Conservation (phyloP, 345 rosid genomes). For the Nasturtium officinale region DNA sequence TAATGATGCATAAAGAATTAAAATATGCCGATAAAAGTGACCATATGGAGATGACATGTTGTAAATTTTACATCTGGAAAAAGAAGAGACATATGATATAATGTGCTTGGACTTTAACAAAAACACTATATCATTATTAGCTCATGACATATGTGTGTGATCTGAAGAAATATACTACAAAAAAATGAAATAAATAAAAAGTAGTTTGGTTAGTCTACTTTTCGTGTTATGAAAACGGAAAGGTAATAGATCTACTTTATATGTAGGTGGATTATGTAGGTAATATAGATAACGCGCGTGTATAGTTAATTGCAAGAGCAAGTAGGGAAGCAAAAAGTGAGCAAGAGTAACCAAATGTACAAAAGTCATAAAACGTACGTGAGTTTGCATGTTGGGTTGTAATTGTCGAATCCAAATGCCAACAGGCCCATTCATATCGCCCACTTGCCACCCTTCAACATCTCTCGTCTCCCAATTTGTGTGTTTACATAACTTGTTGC, state of each 20-base stretch:
- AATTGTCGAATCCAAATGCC: not conserved
- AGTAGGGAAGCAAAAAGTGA: slow-evolving; percentile 13
- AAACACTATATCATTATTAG: not conserved
- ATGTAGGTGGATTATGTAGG: not conserved
- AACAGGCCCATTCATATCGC: slow-evolving; percentile 12
- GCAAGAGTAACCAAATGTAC: not conserved
- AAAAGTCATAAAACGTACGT: not conserved
- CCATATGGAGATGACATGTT: not conserved
- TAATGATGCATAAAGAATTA: no score
- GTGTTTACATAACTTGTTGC: not conserved
- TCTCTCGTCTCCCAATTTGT: not conserved
- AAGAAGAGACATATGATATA: not conserved
- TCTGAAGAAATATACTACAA: not conserved
- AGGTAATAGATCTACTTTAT: not conserved
- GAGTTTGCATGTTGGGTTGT: not conserved
- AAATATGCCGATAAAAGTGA: not conserved
- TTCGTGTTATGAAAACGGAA: not conserved
- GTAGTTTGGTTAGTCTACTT: not conserved
- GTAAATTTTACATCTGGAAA: not conserved
- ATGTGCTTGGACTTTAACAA: not conserved
- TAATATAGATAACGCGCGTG: not conserved
- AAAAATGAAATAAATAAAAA: not conserved
- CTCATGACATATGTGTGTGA: not conserved
- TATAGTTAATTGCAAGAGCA: not conserved
- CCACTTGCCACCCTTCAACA: not conserved